Base-by-base conservation (phyloP, 2,329 filamentous ascomycete genomes). In the Sarocladium oryzae region DNA sequence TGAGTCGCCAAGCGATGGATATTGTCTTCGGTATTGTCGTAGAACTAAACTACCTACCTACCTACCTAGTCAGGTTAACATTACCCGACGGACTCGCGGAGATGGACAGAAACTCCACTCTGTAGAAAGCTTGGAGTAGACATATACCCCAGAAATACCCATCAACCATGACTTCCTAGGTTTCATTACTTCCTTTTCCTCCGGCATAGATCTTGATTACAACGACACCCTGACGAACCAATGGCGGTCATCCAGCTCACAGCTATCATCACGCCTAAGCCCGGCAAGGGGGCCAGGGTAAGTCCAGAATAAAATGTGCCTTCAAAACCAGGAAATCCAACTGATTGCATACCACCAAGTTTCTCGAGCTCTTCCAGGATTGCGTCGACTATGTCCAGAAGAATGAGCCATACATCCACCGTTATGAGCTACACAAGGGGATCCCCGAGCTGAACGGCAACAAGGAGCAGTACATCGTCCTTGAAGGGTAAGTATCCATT, bases 261-360 rank as follows among this genome's bases (percentile, higher is more conserved):
- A 24, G 61, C 56, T 18, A 51, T 60, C 54, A 54, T 64, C 45
- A 63, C 58, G n/a, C 57, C 59, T 20, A 61, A 61, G 49, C 54
- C 61, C 11, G 60, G 58, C 36, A 61, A 61, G 51, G 49, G 50
- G n/a, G 37, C 56, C 32, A 53, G 56, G 20, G 58, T 57, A 53
- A 52, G 57, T 50, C 41, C 11, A 24, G 7, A n/a, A 9, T 11
- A 30, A 21, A 15, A 28, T 21, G 23, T 45, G 24, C 11, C 15
- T 5, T n/a, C 24, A 4, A 16, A 20, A 23, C 13, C 23, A 16
- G n/a, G 7, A 15, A 5, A 18, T 11, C 18, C 5, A 30, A 11
- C 21, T 45, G 24, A 26, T 20, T 6, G 18, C n/a, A 7, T 45
- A 7, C 9, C 23, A 26, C 6, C 9, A 11, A 45, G 49, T 43